Conservation (phyloP, 176 grass and related monocot genomes). For the Eleusine coracana region DNA sequence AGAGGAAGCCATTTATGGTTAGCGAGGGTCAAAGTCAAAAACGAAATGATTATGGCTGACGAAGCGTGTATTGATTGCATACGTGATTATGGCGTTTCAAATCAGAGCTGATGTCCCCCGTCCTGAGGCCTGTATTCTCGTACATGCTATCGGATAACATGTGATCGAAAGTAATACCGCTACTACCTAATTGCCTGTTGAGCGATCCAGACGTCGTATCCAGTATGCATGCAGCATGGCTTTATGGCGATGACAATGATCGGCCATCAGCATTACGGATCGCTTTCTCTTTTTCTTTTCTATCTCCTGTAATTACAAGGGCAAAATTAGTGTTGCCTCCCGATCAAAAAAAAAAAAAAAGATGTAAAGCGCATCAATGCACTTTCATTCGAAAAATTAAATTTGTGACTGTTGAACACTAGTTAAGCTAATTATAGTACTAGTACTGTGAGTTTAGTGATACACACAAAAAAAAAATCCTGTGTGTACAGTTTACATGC, state of each 20-base stretch:
- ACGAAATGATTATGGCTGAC: not conserved
- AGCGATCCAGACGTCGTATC: not conserved
- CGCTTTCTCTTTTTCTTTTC: not conserved
- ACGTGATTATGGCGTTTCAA: not conserved
- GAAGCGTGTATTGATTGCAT: not conserved
- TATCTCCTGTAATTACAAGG: not conserved
- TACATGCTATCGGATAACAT: not conserved
- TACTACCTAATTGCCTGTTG: not conserved
- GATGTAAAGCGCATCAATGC: not conserved
- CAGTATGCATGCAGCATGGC: not conserved
- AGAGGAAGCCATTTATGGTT: not conserved
- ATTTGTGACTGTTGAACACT: not conserved
- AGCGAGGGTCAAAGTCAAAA: slow-evolving; percentile 11
- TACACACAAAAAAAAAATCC: not conserved
- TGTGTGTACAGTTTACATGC: not conserved
- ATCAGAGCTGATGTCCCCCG: not conserved
- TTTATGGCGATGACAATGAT: not conserved
- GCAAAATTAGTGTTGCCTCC: too few species aligned
- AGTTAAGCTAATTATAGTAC: not conserved
- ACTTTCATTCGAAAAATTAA: not conserved
- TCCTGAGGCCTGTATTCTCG: not conserved
- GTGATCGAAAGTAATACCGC: not conserved
- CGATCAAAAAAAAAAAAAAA: too few species aligned
- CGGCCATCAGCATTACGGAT: not conserved
- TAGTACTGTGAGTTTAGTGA: too few species aligned